A percentile compares a stretch with the other conserved stretches of the same genome.
These are phyloP conservation scores for Stachybotrys chlorohalonatus DNA, from an alignment of 2,329 filamentous ascomycete genomes.

Conservation along the genomic window DNA sequence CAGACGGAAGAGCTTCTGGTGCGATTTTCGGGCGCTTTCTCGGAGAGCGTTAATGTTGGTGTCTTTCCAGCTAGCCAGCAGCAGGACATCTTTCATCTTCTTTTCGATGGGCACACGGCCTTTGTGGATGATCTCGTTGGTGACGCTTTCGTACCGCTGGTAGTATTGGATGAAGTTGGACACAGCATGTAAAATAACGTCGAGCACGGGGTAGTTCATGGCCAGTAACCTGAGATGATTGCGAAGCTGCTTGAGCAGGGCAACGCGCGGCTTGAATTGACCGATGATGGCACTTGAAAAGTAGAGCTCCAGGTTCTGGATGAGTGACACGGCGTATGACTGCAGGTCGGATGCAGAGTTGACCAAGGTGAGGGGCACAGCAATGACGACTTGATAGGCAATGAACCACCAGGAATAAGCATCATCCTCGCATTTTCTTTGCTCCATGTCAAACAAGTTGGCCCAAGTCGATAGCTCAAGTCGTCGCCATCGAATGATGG, in stretches of 20 bases:
- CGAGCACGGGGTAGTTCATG: constrained; percentile 48
- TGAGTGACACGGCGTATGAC: constrained; percentile 56
- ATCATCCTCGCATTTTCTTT: constrained; percentile 63
- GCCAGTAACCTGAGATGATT: constrained; percentile 56
- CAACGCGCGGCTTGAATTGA: constrained; percentile 66
- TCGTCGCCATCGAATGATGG: constrained; percentile 82
- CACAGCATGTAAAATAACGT: constrained; percentile 54
- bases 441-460: constrained; percentile 77
- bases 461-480: constrained; percentile 91
- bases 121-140: constrained; percentile 55
- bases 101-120: constrained; percentile 76
- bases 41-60: constrained; percentile 85
- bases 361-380: constrained; percentile 59
- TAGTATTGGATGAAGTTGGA: constrained; percentile 72
- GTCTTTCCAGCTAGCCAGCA: constrained; percentile 95
- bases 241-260: constrained; percentile 56
- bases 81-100: constrained; percentile 84
- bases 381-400: constrained; percentile 82
- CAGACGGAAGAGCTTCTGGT: constrained; percentile 84
- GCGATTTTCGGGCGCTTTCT: constrained; percentile 83
- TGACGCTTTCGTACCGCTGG: constrained; percentile 56
- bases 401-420: constrained; percentile 94
- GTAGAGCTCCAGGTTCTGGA: constrained; percentile 72
- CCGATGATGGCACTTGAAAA: constrained; percentile 72
- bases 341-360: constrained; percentile 50